These are phyloP conservation scores for Microstroma glucosiphilum DNA, from an alignment of 1,284 basidiomycete genomes.

Conservation along the genomic window DNA sequence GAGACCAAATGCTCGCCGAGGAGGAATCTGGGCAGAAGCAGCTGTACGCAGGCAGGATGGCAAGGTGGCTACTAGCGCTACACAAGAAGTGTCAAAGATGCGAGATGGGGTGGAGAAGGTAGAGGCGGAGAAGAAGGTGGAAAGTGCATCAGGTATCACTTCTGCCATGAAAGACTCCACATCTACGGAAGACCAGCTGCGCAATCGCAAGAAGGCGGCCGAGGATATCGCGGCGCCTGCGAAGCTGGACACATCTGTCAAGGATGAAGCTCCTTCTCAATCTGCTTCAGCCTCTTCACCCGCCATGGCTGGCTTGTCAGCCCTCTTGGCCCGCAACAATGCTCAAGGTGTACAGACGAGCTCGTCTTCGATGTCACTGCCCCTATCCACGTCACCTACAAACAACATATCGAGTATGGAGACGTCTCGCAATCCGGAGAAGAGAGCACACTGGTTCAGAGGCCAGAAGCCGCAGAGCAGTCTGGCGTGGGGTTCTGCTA, in stretches of 20 bases:
- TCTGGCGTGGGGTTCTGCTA: constrained; percentile 37
- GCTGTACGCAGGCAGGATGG: constrained; percentile 42
- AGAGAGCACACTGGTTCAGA: constrained; percentile 23
- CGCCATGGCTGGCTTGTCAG: constrained; percentile 13
- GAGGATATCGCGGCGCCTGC: neutral
- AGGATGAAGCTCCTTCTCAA: neutral
- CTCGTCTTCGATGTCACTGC: neutral
- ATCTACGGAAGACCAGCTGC: neutral
- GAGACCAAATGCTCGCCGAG: constrained; percentile 59
- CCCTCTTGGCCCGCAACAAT: constrained; percentile 13
- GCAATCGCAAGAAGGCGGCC: constrained; percentile 2
- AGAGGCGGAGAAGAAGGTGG: neutral
- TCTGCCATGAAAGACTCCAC: no score
- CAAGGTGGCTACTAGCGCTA: constrained; percentile 4
- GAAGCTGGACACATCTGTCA: no score
- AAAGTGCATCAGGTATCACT: neutral
- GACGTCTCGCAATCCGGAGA: neutral
- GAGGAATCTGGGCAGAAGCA: constrained; percentile 84
- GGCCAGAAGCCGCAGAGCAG: constrained; percentile 26
- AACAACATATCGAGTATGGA: neutral
- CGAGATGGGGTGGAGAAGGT: constrained; percentile 8
- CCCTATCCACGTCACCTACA: neutral
- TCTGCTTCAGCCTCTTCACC: constrained; percentile 5
- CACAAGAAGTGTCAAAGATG: neutral
- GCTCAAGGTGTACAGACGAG: neutral